Evolutionary conservation across 169 alveolate species (phyloP), one percentile per base, ranked within the genome.

Genomic region (Plasmodium berghei): DNA sequence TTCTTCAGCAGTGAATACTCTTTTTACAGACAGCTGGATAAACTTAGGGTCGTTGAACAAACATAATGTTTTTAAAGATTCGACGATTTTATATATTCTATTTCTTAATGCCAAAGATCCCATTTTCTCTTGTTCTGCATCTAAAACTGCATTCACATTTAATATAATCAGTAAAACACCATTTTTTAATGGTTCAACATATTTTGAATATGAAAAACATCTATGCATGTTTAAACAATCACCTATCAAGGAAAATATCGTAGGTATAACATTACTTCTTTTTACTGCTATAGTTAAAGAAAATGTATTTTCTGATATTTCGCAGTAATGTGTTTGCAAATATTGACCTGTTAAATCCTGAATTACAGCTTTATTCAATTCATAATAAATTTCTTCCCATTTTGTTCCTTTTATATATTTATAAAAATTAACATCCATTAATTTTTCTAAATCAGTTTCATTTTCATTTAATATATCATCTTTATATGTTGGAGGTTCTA

Each of bases 181-280:
- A 24, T 77, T 77, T 52, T 77, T 90, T 28, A 95, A 92, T 1
- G 97, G 97, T 70, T 95, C 97, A 18, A 95, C 87, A 59, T 94
- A 95, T 71, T 95, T 95, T 4, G 96, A 72, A 89, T 93, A 93
- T 18, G 96, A 93, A 87, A 92, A 95, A 73, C 93, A 91, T 26
- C 94, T 96, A 67, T 94, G 92, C 91, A 94, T 90, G 34, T 96
- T 92, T 56, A 95, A 88, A 75, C 95, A 73, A 58, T 95, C 97
- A 0, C 96, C 95, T 0, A 95, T 66, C 12, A 94, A 58, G 3
- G 97, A 95, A 90, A 93, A 95, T 74, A 95, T 93, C 46, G 94
- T 94, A 4, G 80, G 55, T 12, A 93, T 92, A 24, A 94, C 92
- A 73, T 91, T 83, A 40, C 93, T 93, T 5, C 96, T 92, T 16